phyloP scores from a whole-genome alignment of 2,329 filamentous ascomycete species.

The Botrytis byssoidea region DNA sequence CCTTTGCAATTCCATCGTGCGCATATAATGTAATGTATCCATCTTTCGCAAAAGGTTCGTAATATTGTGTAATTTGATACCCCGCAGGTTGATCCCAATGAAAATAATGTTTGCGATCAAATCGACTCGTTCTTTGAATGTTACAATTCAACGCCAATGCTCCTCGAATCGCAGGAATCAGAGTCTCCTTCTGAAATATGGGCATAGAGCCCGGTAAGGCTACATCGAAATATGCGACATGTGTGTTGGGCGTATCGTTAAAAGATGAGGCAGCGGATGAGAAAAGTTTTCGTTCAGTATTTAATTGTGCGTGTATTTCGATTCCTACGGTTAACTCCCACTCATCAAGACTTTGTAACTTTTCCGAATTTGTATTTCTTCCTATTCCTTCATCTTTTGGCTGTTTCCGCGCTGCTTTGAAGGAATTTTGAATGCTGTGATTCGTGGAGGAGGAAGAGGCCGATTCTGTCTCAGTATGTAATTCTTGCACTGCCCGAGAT shows the following conservation, averaged over 20 bases:
- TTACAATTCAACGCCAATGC: conserved; percentile 80
- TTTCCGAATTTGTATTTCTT: conserved; percentile 46
- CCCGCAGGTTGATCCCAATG: conserved; percentile 97
- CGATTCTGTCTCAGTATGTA: conserved; percentile 23
- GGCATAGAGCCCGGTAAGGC: conserved; percentile 89
- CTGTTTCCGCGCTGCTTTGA: conserved; percentile 58
- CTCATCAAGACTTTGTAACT: conserved; percentile 46
- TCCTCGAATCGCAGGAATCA: conserved; percentile 87
- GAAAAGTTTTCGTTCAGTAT: conserved; percentile 86
- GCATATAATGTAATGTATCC: conserved; percentile 69
- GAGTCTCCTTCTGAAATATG: conserved; percentile 74
- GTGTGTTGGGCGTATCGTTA: conserved; percentile 74
- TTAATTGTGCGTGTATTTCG: conserved; percentile 95
- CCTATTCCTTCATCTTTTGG: conserved; percentile 65
- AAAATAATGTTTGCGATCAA: conserved; percentile 98
- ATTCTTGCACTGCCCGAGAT: conserved; percentile 24
- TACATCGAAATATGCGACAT: conserved; percentile 84
- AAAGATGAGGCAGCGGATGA: conserved; percentile 66
- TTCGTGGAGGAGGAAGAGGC: conserved; percentile 14
- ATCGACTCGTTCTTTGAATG: conserved; percentile 73
- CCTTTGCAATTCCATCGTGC: conserved; percentile 81
- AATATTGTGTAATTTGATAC: conserved; percentile 98
- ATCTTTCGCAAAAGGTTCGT: conserved; percentile 67
- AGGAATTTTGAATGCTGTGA: conserved; percentile 42
- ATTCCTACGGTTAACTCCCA: conserved; percentile 97